These are phyloP conservation scores for Ceratorhiza oryzae-sativae DNA, from an alignment of 1,284 basidiomycete species.

Conservation along the genomic window DNA sequence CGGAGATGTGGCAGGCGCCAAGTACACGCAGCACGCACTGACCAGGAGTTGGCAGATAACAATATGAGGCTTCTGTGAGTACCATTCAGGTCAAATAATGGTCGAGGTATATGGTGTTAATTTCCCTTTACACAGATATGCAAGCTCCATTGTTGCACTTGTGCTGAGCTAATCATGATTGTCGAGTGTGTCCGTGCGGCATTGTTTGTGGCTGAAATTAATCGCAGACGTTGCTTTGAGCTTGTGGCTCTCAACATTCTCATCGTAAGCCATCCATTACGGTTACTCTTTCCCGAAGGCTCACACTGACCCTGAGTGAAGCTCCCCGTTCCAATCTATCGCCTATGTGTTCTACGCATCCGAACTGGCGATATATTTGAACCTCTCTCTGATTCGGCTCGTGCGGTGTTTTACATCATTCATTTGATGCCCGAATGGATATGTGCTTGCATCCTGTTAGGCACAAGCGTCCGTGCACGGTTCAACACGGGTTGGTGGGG, in stretches of 20 bases:
- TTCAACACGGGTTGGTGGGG: constrained; percentile 34
- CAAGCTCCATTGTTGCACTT: constrained; percentile 10
- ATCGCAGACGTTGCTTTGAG: constrained; percentile 29
- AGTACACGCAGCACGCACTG: constrained; percentile 1
- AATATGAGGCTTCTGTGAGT: constrained; percentile 24
- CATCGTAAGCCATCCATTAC: background rate
- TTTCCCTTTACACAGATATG: background rate
- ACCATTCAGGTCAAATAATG: background rate
- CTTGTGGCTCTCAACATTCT: constrained; percentile 17
- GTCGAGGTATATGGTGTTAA: background rate
- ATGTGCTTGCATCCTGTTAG: constrained; percentile 20
- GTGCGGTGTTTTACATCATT: constrained; percentile 24
- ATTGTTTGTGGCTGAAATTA: constrained; percentile 11
- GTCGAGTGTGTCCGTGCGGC: background rate
- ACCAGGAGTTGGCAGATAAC: constrained; percentile 15
- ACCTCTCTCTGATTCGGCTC: constrained; percentile 1
- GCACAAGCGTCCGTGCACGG: constrained; percentile 23
- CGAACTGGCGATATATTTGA: constrained; percentile 17
- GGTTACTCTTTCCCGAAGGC: background rate
- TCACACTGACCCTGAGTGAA: background rate
- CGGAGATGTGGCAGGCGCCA: constrained; percentile 7
- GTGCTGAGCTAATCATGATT: background rate
- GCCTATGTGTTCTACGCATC: constrained; percentile 32
- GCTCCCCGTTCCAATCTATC: constrained; percentile 32
- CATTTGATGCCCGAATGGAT: constrained; percentile 30